Percentiles rank a stretch among this genome's conserved stretches.
Conservation (phyloP, 2,329 filamentous ascomycete genomes). For the Monilinia fructicola region DNA sequence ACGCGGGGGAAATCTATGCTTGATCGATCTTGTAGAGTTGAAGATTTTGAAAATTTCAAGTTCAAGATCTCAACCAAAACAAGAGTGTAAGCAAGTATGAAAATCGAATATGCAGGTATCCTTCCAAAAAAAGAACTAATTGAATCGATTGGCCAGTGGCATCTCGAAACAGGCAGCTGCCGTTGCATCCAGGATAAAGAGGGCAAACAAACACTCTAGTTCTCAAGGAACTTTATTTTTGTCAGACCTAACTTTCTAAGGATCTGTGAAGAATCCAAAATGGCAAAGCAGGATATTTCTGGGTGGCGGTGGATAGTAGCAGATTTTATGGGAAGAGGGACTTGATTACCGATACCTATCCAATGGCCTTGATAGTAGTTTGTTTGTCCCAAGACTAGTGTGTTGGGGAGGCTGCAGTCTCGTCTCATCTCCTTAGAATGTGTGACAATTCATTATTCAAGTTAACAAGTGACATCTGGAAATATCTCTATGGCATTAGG, state of each 20-base stretch:
- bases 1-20: not conserved
- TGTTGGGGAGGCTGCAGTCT: not conserved
- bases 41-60: not conserved
- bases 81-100: not conserved
- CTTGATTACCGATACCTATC: not conserved
- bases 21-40: not conserved
- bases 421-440: not conserved
- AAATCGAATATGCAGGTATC: conserved; percentile 10
- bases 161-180: conserved; percentile 4
- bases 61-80: not conserved
- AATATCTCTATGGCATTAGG: not conserved
- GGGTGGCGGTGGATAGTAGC: not conserved
- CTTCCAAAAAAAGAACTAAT: not conserved
- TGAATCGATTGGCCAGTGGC: not conserved
- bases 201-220: not conserved
- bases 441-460: not conserved
- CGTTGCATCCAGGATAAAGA: not conserved
- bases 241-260: too few relatives aligned
- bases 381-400: not conserved
- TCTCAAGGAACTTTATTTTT: not conserved
- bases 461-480: not conserved
- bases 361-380: not conserved
- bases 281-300: not conserved
- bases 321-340: not conserved
- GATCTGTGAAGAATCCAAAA: not conserved